Evolutionary conservation across 164 flowering plant species (phyloP).

Genomic region (Vitis vinifera): ASM3070453v1 NC_081811.1:19674001-19674500

Average conservation of each 20-base stretch:
- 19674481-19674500: no score
- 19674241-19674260: neutral
- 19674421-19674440: no score
- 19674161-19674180: slow-evolving; percentile 76
- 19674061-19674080: slow-evolving; percentile 45
- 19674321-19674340: neutral
- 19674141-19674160: slow-evolving; percentile 51
- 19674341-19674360: no score
- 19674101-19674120: neutral
- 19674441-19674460: no score
- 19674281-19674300: no score
- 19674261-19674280: neutral
- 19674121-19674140: neutral
- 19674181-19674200: slow-evolving; percentile 68
- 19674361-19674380: no score
- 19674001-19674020: slow-evolving; percentile 65
- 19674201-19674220: slow-evolving; percentile 53
- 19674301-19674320: neutral
- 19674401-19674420: no score
- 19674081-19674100: neutral
- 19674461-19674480: no score
- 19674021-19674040: slow-evolving; percentile 77
- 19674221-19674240: no score
- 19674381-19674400: no score
- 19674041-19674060: slow-evolving; percentile 78